Conservation (phyloP, 805 yeast genomes). For the Candida rishiriensis region DNA sequence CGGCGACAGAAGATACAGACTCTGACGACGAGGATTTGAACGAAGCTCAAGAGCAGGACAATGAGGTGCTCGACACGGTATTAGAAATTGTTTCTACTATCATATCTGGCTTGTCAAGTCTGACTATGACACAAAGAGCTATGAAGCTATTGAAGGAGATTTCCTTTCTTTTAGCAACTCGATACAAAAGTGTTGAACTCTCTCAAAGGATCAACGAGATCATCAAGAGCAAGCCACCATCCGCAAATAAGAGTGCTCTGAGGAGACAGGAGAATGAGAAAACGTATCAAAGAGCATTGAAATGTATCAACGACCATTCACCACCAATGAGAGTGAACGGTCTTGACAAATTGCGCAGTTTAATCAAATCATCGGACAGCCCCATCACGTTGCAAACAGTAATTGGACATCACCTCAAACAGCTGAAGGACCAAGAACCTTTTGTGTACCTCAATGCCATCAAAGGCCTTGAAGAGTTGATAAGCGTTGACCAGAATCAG, state of each 20-base stretch:
- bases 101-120: conserved; percentile 20
- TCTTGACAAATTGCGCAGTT: conserved; percentile 52
- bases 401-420: conserved; percentile 55
- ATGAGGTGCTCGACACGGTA: conserved; percentile 30
- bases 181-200: conserved; percentile 1
- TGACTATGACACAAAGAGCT: conserved; percentile 6
- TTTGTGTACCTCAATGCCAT: conserved; percentile 81
- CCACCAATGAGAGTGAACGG: conserved; percentile 90
- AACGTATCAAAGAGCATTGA: conserved; percentile 53
- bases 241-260: background rate
- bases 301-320: conserved; percentile 67
- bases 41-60: conserved; percentile 27
- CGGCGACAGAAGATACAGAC: conserved; percentile 26
- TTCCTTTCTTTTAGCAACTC: conserved; percentile 3
- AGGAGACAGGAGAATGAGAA: conserved; percentile 33
- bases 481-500: conserved; percentile 38
- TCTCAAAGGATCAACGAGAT: conserved; percentile 1
- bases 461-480: conserved; percentile 63
- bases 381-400: conserved; percentile 48
- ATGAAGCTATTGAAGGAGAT: conserved; percentile 10
- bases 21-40: conserved; percentile 37
- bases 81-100: conserved; percentile 36
- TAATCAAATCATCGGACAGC: conserved; percentile 39
- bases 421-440: conserved; percentile 77
- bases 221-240: background rate